Percentiles rank a stretch among this genome's conserved stretches.
Evolutionary conservation across 176 grass and related monocot genomes (phyloP).

Genomic region (Avena sativa): DNA sequence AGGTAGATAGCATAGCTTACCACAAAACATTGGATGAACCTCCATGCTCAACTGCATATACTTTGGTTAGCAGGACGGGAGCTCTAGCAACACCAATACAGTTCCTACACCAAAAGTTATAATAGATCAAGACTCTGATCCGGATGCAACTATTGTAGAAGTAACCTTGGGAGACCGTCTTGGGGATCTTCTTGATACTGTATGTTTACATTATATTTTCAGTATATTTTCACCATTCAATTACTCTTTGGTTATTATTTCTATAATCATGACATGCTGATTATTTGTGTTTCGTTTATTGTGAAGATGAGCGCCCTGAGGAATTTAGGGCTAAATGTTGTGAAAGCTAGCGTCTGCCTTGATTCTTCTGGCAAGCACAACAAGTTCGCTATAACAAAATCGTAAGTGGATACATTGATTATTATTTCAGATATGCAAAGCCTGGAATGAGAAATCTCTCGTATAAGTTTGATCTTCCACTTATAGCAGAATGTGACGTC

Average conservation of each 20-base stretch:
- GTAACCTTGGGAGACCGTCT: conserved; percentile 97
- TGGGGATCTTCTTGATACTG: conserved; percentile 95
- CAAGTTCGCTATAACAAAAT: conserved; percentile 82
- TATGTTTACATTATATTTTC: conserved; percentile 44
- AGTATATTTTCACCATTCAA: conserved; percentile 27
- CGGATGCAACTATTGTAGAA: conserved; percentile 91
- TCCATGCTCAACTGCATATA: conserved; percentile 53
- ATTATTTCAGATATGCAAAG: conserved; percentile 41
- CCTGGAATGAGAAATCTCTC: conserved; percentile 35
- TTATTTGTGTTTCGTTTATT: conserved; percentile 38
- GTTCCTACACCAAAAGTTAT: conserved; percentile 93
- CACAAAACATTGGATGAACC: conserved; percentile 54
- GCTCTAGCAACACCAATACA: conserved; percentile 69
- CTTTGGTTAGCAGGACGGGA: conserved; percentile 73
- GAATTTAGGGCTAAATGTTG: conserved; percentile 90
- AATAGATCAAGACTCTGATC: conserved; percentile 98
- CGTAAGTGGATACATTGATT: conserved; percentile 59
- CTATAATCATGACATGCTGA: conserved; percentile 17
- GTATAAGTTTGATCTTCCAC: conserved; percentile 38
- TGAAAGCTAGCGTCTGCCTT: conserved; percentile 88
- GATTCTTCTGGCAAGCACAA: conserved; percentile 96
- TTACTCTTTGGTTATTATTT: conserved; percentile 24
- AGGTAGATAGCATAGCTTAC: conserved; percentile 73
- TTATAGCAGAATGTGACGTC: conserved; percentile 42
- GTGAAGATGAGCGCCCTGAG: conserved; percentile 91